Base-by-base conservation (phyloP, 2,329 filamentous ascomycete genomes). In the Sclerotinia sclerotiorum region DNA sequence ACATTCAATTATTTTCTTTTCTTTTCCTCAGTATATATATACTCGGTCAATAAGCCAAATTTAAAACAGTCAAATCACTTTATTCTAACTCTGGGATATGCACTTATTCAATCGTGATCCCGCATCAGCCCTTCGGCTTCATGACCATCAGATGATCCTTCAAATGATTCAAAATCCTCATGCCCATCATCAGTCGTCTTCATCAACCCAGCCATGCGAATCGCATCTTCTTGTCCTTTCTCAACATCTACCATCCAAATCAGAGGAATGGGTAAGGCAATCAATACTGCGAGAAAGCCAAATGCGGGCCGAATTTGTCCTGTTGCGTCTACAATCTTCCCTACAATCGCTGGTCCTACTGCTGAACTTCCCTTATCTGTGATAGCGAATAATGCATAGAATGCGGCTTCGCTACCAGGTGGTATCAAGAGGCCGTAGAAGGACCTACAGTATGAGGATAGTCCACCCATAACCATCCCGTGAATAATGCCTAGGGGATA, bases 311-410 rank as follows among this genome's bases (percentile, higher is more conserved):
- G 85, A 69, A 95, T 94, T 73, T 91, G 89, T 6, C 91, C 91
- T 39, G 90, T 90, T 63, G 83, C 87, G 79, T 98, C 94, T 17
- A 95, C 97, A 72, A 99, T 97, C 17, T 89, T 88, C 1, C 94
- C 95, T 0, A 99, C 95, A 77, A 99, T 94, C 0, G 93, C 91
- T 0, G 95, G 95, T 0, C 95, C 95, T 79, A 99, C 97, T 2
- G 98, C 84, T 77, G 92, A 96, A 29, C 91, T 95, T 0, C 94
- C 94, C 79, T 99, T 99, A 79, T 99, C 95, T 1, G 95, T 98
- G 72, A 98, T 70, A 6, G 69, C 69, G 17, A 69, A 69, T 32
- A 70, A 35, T 39, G 94, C 94, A 77, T 97, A 99, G 77, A 99
- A 99, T 0, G 94, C 94, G 0, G 95, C 94, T 80, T 99, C 95